Conservation (phyloP, 495 filamentous ascomycete species). For the Neurospora sp. region DNA sequence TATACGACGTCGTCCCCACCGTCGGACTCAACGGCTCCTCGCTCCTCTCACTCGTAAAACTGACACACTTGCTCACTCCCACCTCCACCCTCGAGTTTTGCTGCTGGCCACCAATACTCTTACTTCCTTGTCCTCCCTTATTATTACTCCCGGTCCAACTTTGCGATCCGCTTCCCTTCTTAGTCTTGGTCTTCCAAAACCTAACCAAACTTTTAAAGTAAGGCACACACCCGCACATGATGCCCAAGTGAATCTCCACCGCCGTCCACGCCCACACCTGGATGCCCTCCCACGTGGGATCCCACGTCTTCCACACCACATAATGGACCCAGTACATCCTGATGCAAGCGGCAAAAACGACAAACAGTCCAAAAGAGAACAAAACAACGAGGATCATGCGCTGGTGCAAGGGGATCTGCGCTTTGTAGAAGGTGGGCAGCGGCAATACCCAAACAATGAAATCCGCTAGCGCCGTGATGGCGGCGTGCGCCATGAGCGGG, state of each 20-base stretch:
- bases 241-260: conserved; percentile 31
- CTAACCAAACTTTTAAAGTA: conserved; percentile 25
- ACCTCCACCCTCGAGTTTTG: neutral
- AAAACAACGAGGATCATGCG: conserved; percentile 16
- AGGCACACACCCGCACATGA: conserved; percentile 33
- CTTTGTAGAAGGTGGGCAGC: conserved; percentile 22
- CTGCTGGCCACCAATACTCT: neutral
- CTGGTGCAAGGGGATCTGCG: conserved; percentile 16
- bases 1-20: neutral
- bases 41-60: neutral
- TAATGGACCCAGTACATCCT: conserved; percentile 19
- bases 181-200: neutral
- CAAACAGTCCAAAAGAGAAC: conserved; percentile 17
- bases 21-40: neutral
- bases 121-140: neutral
- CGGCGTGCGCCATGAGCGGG: conserved; percentile 15
- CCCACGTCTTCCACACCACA: conserved; percentile 20
- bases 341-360: conserved; percentile 13
- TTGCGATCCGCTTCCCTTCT: neutral
- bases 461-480: conserved; percentile 27
- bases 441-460: conserved; percentile 34
- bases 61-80: neutral
- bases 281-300: conserved; percentile 29
- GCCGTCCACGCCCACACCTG: conserved; percentile 32
- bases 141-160: neutral